Conservation (phyloP, 2,329 filamentous ascomycete genomes). For the Fusarium redolens region DNA sequence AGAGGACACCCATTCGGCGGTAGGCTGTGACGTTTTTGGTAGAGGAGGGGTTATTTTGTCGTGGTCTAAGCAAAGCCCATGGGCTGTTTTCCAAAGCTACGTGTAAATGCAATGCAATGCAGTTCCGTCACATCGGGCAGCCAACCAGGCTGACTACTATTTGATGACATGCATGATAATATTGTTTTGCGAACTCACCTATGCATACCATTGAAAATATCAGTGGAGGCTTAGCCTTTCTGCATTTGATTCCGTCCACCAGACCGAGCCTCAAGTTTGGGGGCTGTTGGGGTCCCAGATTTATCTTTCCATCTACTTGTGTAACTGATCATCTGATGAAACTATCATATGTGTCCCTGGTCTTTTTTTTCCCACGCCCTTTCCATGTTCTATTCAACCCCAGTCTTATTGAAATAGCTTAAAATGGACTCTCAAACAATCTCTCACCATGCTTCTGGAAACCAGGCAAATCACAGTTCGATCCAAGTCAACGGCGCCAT, state of each 20-base stretch:
- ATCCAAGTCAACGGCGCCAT: not conserved
- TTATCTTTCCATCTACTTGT: not conserved
- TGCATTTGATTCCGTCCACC: not conserved
- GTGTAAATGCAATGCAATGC: conserved; percentile 4
- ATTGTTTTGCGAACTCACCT: not conserved
- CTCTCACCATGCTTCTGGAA: not conserved
- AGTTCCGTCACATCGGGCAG: not conserved
- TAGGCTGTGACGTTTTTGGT: not conserved
- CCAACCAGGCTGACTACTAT: not conserved
- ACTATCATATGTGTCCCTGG: not conserved
- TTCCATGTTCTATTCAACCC: not conserved
- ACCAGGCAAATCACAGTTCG: not conserved
- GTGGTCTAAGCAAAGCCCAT: not conserved
- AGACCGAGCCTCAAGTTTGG: not conserved
- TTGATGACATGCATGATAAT: not conserved
- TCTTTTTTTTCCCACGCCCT: no score
- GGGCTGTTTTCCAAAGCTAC: not conserved
- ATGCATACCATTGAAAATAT: not conserved
- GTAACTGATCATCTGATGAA: not conserved
- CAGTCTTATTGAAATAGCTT: not conserved
- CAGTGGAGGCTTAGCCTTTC: not conserved
- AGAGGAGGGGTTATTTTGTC: not conserved
- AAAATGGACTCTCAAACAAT: not conserved
- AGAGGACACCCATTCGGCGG: not conserved
- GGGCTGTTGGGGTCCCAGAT: not conserved